Evolutionary conservation across 345 rosid species (phyloP), one percentile per base, ranked within the genome.

Genomic region (Rhizophora apiculata): DNA sequence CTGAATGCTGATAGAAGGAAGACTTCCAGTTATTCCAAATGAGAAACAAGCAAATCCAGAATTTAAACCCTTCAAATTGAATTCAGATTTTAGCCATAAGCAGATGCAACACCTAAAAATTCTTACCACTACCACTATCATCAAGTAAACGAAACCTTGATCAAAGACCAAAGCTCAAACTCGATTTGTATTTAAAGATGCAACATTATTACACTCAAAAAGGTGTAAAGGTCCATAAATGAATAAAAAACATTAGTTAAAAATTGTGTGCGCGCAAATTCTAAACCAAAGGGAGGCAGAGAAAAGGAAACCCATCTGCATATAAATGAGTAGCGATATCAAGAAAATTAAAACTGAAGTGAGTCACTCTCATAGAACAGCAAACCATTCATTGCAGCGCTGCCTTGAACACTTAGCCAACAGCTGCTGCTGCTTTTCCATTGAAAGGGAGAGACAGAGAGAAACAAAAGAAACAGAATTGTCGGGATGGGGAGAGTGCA

Each of bases 331-430:
- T 15, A 21, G 19, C 26, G 18, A 7, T 18, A 32, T n/a, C 19
- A 19, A 1, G 6, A 48, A 11, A 11, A 52, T 5, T 29, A 24
- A 26, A 57, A 49, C 11, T 43, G 63, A 63, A 58, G 62, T 51
- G 6, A 68, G 66, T 18, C 46, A 56, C 24, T 10, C 29, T 56
- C 31, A 10, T 56, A 24, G 34, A 48, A 72, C 67, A 67, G 72
- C 80, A 65, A 66, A 93, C 98, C 98, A 91, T 89, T 93, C 97
- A 83, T 78, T 89, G 83, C 72, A 91, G 58, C 91, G 78, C 75
- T 89, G 96, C 76, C 98, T 77, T n/a, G 96, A 88, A 78, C 85
- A 84, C 80, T 89, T 93, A 51, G 92, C 76, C 80, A 86, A 68
- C 69, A 85, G 83, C 69, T 87, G 92, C 75, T 83, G 84, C 6